A percentile compares a stretch with the other conserved stretches of the same genome.
phyloP scores from a whole-genome alignment of 805 yeast species.

The Metschnikowia kofuensis region DNA sequence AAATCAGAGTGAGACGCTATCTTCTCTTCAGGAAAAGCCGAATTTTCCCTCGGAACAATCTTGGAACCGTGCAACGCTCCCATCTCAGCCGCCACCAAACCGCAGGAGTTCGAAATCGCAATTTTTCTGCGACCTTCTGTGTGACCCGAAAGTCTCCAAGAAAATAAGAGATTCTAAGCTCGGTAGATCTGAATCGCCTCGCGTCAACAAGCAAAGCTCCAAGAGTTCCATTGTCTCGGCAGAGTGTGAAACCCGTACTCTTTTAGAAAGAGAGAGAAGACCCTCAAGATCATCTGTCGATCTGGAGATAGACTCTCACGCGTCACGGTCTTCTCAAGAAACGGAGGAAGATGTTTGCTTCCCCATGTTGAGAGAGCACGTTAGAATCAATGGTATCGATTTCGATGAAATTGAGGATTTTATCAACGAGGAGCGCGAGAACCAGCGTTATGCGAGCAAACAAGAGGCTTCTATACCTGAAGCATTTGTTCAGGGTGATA shows the following conservation, averaged over 20 bases:
- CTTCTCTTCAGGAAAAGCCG: conserved; percentile 20
- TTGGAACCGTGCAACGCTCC: not conserved
- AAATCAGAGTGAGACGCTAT: conserved; percentile 35
- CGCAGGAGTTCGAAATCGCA: conserved; percentile 31
- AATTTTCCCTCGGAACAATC: conserved; percentile 1
- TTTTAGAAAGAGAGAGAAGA: conserved; percentile 29
- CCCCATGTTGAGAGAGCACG: conserved; percentile 74
- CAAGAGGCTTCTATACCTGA: conserved; percentile 19
- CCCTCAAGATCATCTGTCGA: conserved; percentile 43
- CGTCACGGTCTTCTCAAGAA: conserved; percentile 78
- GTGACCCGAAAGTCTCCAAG: conserved; percentile 9
- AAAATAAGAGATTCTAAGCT: conserved; percentile 10
- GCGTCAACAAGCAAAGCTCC: conserved; percentile 25
- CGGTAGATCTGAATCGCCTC: conserved; percentile 23
- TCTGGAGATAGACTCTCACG: conserved; percentile 68
- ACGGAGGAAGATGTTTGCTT: conserved; percentile 98
- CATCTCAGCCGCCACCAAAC: conserved; percentile 19
- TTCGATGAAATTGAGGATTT: conserved; percentile 88
- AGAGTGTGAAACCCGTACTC: conserved; percentile 15
- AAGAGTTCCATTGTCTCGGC: conserved; percentile 14
- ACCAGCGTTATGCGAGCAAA: conserved; percentile 22
- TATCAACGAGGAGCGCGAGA: conserved; percentile 57
- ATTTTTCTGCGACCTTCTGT: conserved; percentile 41
- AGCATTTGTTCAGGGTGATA: not conserved
- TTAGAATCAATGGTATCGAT: conserved; percentile 72